Base-by-base conservation (phyloP, 2,329 filamentous ascomycete species). In the Ascochyta lentis region DNA sequence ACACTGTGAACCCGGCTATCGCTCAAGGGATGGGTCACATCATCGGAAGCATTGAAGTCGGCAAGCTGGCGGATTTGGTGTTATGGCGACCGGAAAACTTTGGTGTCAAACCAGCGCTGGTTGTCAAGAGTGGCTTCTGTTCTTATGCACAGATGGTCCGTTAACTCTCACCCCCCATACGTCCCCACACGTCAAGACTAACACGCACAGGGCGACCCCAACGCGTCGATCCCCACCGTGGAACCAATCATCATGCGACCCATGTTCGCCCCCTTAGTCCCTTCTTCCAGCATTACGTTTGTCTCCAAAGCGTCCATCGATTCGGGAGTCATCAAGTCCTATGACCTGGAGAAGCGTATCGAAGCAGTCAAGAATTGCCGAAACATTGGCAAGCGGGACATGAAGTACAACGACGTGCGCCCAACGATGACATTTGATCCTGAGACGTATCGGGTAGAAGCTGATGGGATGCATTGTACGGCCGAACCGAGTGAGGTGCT, bases 1-100 rank as follows among this genome's bases (percentile, higher is more conserved):
- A 97, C 76, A 98, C 94, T 22, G 88, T 98, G 78, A 98, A 98
- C 77, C 92, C 94, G 1, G 92, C 94, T 10, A 82, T 97, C 59
- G 87, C 93, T 0, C 94, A 98, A 76, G 94, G 94, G 2, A 96
- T 98, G 87, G 78, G 82, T 0, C 94, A 97, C 73, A 69, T 96
- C 2, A 85, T 98, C 59, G 94, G 94, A 7, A 94, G 90, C 64
- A 78, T 97, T 49, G 92, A 97, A 78, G 85, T 92, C 0, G 93
- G 92, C 46, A 97, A 96, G 78, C 77, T 96, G 43, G 94, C 94
- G 0, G 94, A 98, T 74, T 74, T 98, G 43, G 91, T 96, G 1
- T 70, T 97, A 6, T 98, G 94, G 94, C 87, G 89, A 43, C 90
- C 92, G 6, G 84, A 86, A 6, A 89, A 87, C 77, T 98, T 98